Evolutionary conservation across 495 filamentous ascomycete genomes (phyloP), one percentile per base, ranked within the genome.

Genomic region (Aspergillus sclerotiicarbonarius): DNA sequence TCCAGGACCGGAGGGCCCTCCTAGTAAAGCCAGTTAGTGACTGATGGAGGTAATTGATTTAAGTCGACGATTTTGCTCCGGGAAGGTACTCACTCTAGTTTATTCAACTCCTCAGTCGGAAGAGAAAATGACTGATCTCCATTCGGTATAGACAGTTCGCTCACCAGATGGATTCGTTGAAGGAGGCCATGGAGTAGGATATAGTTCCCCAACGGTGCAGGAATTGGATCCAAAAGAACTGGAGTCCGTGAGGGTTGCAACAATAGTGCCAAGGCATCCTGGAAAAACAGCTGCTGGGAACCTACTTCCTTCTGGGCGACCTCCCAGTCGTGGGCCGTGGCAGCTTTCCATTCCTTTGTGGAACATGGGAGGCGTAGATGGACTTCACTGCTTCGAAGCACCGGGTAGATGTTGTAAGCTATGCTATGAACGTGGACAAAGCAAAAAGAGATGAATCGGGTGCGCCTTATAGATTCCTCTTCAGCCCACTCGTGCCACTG

Each of bases 401-500:
- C 70, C 9, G 71, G 73, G 47, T 76, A 74, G 13, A 66, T 65
- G 57, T 76, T 76, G 54, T 72, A 76, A 10, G 73, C 69, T 18
- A 76, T 63, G 37, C 71, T 76, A 48, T 74, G 71, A 10, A 74
- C 65, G 56, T 76, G 71, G 31, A 74, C 69, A 39, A 74, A 74
- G 53, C 71, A 74, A 44, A 76, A 76, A 3, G 73, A 65, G 15
- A 73, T 73, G n/a, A 74, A 63, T 33, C 69, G 69, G 8, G 73
- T 73, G 4, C 73, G 68, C 9, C 73, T 68, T n/a, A 64, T 57
- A 16, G 71, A 72, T 55, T 76, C 73, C 39, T 72, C 68, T 25
- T 76, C 69, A 3, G 68, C 71, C 73, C 73, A 76, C 43, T 72
- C 68, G 51, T 72, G 66, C 73, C 73, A 76, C 18, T 70, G 65